These are phyloP conservation scores for Arthrinium puccinioides DNA, from an alignment of 2,329 filamentous ascomycete genomes.

Conservation along the genomic window DNA sequence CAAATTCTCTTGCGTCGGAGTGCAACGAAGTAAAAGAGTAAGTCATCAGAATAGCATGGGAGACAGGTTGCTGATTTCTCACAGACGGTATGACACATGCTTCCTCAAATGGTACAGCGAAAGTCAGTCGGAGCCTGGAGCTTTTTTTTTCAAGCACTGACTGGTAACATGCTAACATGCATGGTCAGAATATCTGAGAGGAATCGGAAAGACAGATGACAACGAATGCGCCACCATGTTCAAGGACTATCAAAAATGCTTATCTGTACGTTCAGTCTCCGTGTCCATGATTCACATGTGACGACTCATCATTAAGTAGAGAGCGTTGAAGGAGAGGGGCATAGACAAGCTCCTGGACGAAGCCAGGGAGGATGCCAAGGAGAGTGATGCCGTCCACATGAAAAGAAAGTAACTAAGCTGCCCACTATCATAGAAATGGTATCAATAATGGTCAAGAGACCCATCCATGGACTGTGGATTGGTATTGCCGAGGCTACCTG, in stretches of 20 bases:
- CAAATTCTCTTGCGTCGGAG: conserved; percentile 86
- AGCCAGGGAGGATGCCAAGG: conserved; percentile 79
- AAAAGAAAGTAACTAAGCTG: conserved; percentile 27
- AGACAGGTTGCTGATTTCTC: neutral
- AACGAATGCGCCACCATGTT: conserved; percentile 82
- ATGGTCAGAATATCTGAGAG: conserved; percentile 74
- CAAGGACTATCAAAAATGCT: conserved; percentile 78
- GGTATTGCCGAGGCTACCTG: no score
- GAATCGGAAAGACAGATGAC: conserved; percentile 67
- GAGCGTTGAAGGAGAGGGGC: conserved; percentile 77
- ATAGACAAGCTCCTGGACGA: conserved; percentile 92
- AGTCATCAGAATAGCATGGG: conserved; percentile 17
- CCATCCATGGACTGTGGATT: no score
- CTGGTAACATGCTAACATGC: conserved; percentile 8
- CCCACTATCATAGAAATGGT: no score
- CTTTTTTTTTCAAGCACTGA: conserved; percentile 7
- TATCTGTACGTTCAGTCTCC: conserved; percentile 37
- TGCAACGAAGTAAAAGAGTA: conserved; percentile 97
- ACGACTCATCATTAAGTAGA: conserved; percentile 42
- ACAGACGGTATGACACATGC: conserved; percentile 88
- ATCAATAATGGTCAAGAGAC: no score
- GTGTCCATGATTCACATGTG: neutral
- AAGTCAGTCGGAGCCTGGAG: conserved; percentile 53
- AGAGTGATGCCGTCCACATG: conserved; percentile 72
- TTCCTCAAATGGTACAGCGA: conserved; percentile 99